Base-by-base conservation (phyloP, 192 early-diverging fungal species). In the Backusella mclennaniae region DNA sequence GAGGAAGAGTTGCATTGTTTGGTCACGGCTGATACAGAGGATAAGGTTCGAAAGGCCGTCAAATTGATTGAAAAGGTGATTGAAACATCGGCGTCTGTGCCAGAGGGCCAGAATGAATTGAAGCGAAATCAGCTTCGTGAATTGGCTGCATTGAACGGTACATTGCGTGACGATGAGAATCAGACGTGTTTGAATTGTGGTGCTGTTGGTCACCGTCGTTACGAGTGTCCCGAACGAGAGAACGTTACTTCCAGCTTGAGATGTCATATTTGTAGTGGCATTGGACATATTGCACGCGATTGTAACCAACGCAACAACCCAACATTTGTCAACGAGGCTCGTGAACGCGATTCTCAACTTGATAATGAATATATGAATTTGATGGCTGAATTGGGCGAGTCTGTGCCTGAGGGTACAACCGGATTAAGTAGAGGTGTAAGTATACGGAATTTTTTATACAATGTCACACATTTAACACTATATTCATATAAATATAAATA, bases 111-210 rank as follows among this genome's bases (percentile, higher is more conserved):
- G 74, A 99, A 99, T 80, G 95, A 97, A 79, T 82, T 97, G 52
- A 99, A 99, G 82, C 89, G 95, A 71, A 92, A 92, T 84, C 98
- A 99, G 84, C 82, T 99, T 75, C 91, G 98, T 68, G 95, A 97
- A 77, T 84, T 99, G 76, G 98, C 98, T 3, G 93, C 93, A 21
- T 84, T 99, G 53, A 99, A 99, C 81, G 98, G 98, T 74, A 99
- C 98, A 5, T 82, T 99, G 49, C 87, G 98, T 44, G 97, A 98
- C 75, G 97, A 98, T 77, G 96, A 97, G 84, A 93, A 92, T 33
- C 95, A 97, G 81, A 93, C 93, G 2, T 99, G 98, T 80, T 87
- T 89, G 67, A 98, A 98, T 83, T 99, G 98, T 81, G 98, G 98
- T 74, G 91, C 86, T 29, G 71, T 89, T 72, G 96, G 96, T 15